A percentile compares a stretch with the other conserved stretches of the same genome.
phyloP scores from a whole-genome alignment of 805 yeast species.

The Candida pseudofarinosa region DNA sequence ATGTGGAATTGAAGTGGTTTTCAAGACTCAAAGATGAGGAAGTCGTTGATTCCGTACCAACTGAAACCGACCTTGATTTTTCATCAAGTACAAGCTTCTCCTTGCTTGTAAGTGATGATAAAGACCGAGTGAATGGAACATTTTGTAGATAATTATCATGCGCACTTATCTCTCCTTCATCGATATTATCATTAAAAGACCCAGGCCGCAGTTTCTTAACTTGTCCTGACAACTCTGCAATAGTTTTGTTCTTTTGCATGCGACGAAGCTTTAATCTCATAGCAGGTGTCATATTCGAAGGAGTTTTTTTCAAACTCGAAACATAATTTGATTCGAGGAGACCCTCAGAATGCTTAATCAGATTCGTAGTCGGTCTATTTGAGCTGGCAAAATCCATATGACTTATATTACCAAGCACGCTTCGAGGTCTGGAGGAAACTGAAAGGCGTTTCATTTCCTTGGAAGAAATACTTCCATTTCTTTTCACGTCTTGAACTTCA shows the following conservation, averaged over 20 bases:
- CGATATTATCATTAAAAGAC: conserved; percentile 2
- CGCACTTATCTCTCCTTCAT: conserved; percentile 13
- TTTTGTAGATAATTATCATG: conserved; percentile 51
- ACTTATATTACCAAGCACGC: too few relatives aligned
- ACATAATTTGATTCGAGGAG: conserved; percentile 10
- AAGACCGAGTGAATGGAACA: conserved; percentile 60
- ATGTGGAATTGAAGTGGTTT: conserved; percentile 8
- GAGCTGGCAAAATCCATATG: too few relatives aligned
- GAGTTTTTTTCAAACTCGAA: conserved; percentile 20
- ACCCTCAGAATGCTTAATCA: too few relatives aligned
- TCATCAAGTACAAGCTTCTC: conserved; percentile 26
- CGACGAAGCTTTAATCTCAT: conserved; percentile 26
- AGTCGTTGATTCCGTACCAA: conserved; percentile 38
- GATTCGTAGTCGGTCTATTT: too few relatives aligned
- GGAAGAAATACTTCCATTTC: too few relatives aligned
- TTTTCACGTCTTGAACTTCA: too few relatives aligned
- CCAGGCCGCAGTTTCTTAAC: not conserved
- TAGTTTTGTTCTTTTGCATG: conserved; percentile 20
- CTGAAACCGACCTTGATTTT: conserved; percentile 15
- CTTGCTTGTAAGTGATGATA: conserved; percentile 34
- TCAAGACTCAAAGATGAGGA: conserved; percentile 38
- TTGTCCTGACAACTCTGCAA: conserved; percentile 14
- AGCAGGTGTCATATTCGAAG: conserved; percentile 24
- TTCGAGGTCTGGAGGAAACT: too few relatives aligned
- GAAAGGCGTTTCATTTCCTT: too few relatives aligned